Evolutionary conservation across 2,329 filamentous ascomycete genomes (phyloP), one percentile per base, ranked within the genome.

Genomic region (Exophiala spinifera): DNA sequence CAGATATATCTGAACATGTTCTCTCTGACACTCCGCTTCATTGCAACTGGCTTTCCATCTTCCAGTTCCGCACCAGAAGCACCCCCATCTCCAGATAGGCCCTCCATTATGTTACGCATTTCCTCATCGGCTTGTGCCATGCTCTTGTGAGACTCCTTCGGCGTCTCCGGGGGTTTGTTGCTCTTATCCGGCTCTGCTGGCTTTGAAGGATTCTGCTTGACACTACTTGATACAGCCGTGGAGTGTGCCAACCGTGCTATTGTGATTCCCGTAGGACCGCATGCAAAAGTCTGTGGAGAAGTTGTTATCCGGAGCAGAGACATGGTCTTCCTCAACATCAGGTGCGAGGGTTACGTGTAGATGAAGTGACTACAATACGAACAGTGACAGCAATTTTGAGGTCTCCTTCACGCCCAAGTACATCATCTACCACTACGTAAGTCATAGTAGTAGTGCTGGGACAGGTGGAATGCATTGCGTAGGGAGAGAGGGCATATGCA

Each of bases 11-110:
- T 56, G 67, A 91, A 91, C 86, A 90, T 90, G 63, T 90, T 90
- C 49, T 85, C 82, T 67, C 79, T 84, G 10, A 91, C 88, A 33
- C 84, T 79, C 46, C 87, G 76, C 71, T 89, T 91, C 79, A 91
- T 85, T 0, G 84, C 77, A 4, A 83, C 83, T 0, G 88, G 82
- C 67, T 85, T 79, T 0, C 88, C 88, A 62, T 89, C 79, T 68
- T 91, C 88, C 56, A 88, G 86, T 68, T 91, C 87, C 3, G 91
- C 73, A 1, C 87, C 88, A 2, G 86, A 76, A 21, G 79, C 80
- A 7, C 88, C 87, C 3, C 87, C 87, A 39, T 85, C 87, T 0
- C 88, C 87, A 0, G 85, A 78, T 25, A 86, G 74, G 10, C 78
- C 81, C 61, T 87, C 84, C 63, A 91, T 77, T 57, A 84, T 87